Base-by-base conservation (phyloP, 2,329 filamentous ascomycete genomes). In the Pyrenophora graminea region DNA sequence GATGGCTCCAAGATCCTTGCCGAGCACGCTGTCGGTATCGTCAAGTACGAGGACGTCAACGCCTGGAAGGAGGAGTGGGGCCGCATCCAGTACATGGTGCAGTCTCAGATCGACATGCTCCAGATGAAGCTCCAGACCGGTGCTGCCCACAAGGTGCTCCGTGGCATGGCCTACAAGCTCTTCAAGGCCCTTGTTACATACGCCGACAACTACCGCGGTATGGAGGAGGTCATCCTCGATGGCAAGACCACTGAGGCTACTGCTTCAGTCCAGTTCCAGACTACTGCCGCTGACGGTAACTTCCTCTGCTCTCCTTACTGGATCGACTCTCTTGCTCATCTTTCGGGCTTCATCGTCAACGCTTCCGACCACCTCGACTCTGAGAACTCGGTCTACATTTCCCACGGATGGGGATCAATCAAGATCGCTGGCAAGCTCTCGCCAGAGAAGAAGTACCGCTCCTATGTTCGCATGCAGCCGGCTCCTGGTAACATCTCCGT, bases 111-210 rank as follows among this genome's bases (percentile, higher is more conserved):
- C 49, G 77, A 91, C 67, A 78, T 91, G 31, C 84, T 93, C 67
- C 83, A 85, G 63, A 80, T 82, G 55, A 86, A 84, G 52, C 86
- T 88, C 48, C 76, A 82, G 62, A 80, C 78, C 30, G 88, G 88
- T 33, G 81, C 82, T 48, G 87, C 87, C 23, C 87, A 88, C 69
- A 88, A 89, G 74, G 82, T 91, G 55, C 83, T 87, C 42, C 85
- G 87, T 21, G 87, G 87, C 30, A 83, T 91, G 76, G 86, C 87
- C 12, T 94, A 94, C 80, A 92, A 91, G 75, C 80, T 87, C 44
- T 84, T 84, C 75, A 80, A 80, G 64, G 77, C 80, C 45, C 74
- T 84, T 27, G 82, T 84, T 32, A 79, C 79, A 42, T 85, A 85
- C 59, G 77, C 80, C 50, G 75, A 78, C 50, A 81, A 79, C 62